Evolutionary conservation across 192 early-diverging fungal species (phyloP).

Genomic region (Mortierella claussenii): DNA sequence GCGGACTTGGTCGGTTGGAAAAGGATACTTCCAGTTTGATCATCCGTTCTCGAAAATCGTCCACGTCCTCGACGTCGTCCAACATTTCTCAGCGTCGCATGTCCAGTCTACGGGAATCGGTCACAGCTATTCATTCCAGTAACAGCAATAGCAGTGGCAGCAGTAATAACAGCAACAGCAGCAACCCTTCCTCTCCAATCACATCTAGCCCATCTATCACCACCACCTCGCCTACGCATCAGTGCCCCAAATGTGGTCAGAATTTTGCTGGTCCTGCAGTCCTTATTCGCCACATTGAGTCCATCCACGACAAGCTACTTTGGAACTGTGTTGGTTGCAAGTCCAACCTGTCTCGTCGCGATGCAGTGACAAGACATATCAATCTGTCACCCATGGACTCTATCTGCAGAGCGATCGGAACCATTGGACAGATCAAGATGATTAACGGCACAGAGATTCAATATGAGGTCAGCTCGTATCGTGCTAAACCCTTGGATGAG

Average conservation of each 20-base stretch:
- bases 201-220: not conserved
- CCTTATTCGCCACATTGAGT: conserved; percentile 39
- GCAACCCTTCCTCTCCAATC: not conserved
- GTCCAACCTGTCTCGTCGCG: conserved; percentile 39
- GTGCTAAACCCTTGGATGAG: conserved; percentile 41
- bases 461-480: conserved; percentile 26
- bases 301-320: conserved; percentile 46
- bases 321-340: conserved; percentile 52
- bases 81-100: conserved; percentile 30
- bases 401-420: conserved; percentile 32
- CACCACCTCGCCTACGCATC: conserved; percentile 15
- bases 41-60: conserved; percentile 31
- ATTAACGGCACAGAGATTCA: conserved; percentile 32
- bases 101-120: conserved; percentile 34
- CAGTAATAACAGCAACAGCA: not conserved
- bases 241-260: conserved; percentile 26
- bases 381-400: conserved; percentile 52
- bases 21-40: conserved; percentile 10
- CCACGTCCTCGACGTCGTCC: conserved; percentile 34
- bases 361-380: conserved; percentile 49
- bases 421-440: conserved; percentile 50
- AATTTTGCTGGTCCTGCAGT: conserved; percentile 47
- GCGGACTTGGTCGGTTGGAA: conserved; percentile 3
- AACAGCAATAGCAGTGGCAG: not conserved
- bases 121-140: not conserved